Evolutionary conservation across 306 rosid genomes (phyloP), one percentile per base, ranked within the genome.

Genomic region (Nissolia schottii): DNA sequence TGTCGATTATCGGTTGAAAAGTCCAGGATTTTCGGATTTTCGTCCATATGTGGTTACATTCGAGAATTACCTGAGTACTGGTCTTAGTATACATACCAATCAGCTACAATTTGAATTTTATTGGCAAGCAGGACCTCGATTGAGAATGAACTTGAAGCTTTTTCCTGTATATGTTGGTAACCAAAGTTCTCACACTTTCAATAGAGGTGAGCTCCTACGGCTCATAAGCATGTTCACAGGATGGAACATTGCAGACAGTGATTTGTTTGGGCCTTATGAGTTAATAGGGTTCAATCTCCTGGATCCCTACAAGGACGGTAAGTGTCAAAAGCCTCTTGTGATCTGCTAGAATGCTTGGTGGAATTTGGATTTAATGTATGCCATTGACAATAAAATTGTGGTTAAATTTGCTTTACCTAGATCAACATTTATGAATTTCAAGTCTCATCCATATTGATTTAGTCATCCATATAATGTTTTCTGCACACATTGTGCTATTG

Each of bases 201-300:
- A 85, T 53, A 3, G 0, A 0, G 85, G 86, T 3, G 99, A 95
- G 85, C 78, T 92, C 74, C 32, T 0, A 56, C 80, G 96, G 75
- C 43, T 95, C 62, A 73, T 22, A 60, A 1, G 37, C 79, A 74
- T 38, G 88, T 89, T 89, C 83, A 77, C 96, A 13, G 64, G 80
- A 65, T 95, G 97, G 99, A 29, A 7, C 1, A 86, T 95, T 84
- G 60, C 34, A 10, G 90, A 87, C 29, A 67, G 57, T 23, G 87
- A 66, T 0, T 1, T 81, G 18, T 95, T 89, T 77, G 99, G 99
- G 28, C 99, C 99, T 28, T 92, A 88, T 73, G 99, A 95, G 83
- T 85, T 91, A 49, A 2, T 85, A 28, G 7, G 31, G 51, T 79
- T 89, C 77, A 22, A 48, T 62, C 82, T 93, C 25, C 38, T 78